phyloP scores from a whole-genome alignment of 441 rosid genomes.

The Adansonia rubrostipa region DNA sequence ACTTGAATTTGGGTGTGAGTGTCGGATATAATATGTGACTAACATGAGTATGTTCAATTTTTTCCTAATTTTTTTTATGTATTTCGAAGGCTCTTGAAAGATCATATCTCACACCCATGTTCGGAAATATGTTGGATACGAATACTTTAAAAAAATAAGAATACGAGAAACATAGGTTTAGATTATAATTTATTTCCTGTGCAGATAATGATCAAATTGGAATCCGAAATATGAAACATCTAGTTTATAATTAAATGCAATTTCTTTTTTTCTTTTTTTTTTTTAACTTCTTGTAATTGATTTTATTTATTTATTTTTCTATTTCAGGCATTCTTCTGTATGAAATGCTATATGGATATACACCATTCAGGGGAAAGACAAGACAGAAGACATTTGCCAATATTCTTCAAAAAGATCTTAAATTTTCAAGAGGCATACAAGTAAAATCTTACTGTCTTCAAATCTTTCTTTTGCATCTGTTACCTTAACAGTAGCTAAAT shows the following conservation, averaged over 20 bases:
- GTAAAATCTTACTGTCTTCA: slow-evolving; percentile 39
- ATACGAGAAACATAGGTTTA: no score
- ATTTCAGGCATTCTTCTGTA: slow-evolving; percentile 77
- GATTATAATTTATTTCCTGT: background rate
- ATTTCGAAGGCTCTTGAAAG: no score
- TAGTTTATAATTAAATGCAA: background rate
- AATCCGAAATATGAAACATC: background rate
- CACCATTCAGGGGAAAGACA: slow-evolving; percentile 96
- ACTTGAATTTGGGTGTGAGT: no score
- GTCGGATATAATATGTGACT: no score
- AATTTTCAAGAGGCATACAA: slow-evolving; percentile 69
- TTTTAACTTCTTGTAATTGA: background rate
- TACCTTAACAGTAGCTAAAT: no score
- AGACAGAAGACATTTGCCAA: slow-evolving; percentile 95
- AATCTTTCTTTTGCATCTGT: background rate
- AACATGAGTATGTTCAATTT: no score
- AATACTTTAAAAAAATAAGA: no score
- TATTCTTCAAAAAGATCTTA: slow-evolving; percentile 85
- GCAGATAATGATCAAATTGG: background rate
- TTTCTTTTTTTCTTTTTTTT: no score
- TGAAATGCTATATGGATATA: slow-evolving; percentile 95
- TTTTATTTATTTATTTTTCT: background rate
- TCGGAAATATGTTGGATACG: no score
- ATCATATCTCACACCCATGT: no score
- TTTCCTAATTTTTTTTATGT: no score